phyloP scores from a whole-genome alignment of 208 protist species.

The Dictyostelium gargantuum region DNA sequence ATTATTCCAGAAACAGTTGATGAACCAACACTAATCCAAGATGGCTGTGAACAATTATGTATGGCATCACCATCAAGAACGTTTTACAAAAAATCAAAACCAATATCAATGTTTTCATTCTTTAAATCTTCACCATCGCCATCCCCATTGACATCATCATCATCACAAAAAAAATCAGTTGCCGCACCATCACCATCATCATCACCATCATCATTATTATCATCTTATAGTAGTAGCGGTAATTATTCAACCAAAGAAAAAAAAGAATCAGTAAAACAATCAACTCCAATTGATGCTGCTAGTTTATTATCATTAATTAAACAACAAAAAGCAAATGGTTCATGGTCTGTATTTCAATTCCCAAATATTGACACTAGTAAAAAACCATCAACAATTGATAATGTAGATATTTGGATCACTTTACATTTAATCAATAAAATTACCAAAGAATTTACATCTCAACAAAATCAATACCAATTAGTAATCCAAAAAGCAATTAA shows the following conservation, averaged over 20 bases:
- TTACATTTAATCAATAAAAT: background rate
- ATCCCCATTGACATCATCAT: background rate
- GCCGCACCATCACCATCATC: background rate
- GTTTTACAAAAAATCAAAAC: background rate
- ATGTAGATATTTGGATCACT: conserved; percentile 10
- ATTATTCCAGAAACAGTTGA: background rate
- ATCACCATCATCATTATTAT: background rate
- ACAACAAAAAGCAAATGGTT: conserved; percentile 46
- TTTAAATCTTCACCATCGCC: background rate
- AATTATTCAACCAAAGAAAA: background rate
- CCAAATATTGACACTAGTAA: background rate
- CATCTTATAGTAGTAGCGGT: background rate
- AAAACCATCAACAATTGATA: background rate
- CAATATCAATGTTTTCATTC: background rate
- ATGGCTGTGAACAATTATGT: background rate
- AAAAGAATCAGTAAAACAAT: background rate
- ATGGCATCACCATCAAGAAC: background rate
- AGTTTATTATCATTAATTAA: background rate
- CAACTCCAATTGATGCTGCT: background rate
- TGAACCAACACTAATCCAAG: no score
- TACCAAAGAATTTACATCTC: background rate
- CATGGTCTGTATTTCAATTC: background rate
- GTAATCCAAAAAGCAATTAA: conserved; percentile 30
- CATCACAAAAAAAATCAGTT: background rate
- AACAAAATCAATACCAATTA: background rate